Evolutionary conservation across 331 rosid species (phyloP).

Genomic region (Phaseolus coccineus): DNA sequence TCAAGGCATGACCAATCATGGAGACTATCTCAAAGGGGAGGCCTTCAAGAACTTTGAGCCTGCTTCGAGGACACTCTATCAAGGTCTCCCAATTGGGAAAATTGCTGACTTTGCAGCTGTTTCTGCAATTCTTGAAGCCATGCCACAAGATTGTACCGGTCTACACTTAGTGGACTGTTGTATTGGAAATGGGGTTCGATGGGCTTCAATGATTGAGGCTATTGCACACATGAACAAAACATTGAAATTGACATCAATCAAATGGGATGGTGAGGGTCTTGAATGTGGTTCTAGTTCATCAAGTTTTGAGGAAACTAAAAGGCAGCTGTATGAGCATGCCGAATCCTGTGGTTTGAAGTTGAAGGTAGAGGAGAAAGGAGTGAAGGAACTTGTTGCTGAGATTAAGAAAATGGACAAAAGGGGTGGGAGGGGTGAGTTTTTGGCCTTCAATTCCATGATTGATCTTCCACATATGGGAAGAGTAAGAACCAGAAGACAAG

Average conservation of each 20-base stretch:
- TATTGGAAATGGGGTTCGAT: constrained; percentile 63
- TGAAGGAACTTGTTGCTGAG: constrained; percentile 56
- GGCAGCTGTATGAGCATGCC: constrained; percentile 53
- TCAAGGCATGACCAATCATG: constrained; percentile 37
- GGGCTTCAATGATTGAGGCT: constrained; percentile 59
- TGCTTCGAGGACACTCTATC: constrained; percentile 55
- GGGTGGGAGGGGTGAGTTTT: constrained; percentile 45
- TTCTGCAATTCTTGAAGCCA: constrained; percentile 59
- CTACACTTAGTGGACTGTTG: constrained; percentile 62
- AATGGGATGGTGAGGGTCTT: constrained; percentile 42
- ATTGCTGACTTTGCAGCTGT: constrained; percentile 63
- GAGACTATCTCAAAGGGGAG: constrained; percentile 57
- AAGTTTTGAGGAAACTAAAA: constrained; percentile 56
- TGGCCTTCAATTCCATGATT: constrained; percentile 62
- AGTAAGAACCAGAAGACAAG: constrained; percentile 48
- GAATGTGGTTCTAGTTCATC: constrained; percentile 31
- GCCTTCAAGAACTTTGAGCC: constrained; percentile 50
- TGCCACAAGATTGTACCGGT: constrained; percentile 52
- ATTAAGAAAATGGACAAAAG: constrained; percentile 50
- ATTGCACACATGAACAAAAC: constrained; percentile 43
- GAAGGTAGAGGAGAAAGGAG: constrained; percentile 59
- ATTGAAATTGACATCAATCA: constrained; percentile 63
- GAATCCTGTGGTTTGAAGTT: constrained; percentile 55
- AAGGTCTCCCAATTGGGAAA: constrained; percentile 60
- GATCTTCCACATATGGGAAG: constrained; percentile 62